These are phyloP conservation scores for Comarum palustre DNA, from an alignment of 306 rosid species.

Conservation along the genomic window DNA sequence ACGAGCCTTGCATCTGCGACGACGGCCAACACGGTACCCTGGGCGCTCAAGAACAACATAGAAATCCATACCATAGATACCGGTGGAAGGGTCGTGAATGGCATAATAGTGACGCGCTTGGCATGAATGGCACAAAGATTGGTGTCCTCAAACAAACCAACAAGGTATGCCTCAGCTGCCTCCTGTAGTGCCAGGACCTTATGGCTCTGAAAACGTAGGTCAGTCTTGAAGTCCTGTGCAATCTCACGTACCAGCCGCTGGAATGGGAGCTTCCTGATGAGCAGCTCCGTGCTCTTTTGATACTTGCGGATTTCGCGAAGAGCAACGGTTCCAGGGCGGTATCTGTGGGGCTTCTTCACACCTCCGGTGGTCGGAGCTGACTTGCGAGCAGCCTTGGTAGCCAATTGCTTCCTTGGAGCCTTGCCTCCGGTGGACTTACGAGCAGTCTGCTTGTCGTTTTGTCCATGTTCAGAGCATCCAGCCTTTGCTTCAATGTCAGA, in stretches of 20 bases:
- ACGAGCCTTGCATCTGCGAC: constrained; percentile 49
- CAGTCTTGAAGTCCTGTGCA: constrained; percentile 81
- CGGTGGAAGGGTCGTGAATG: constrained; percentile 57
- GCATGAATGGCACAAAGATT: constrained; percentile 33
- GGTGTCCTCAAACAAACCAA: constrained; percentile 78
- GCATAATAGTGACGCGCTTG: constrained; percentile 84
- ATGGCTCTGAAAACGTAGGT: constrained; percentile 83
- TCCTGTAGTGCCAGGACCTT: constrained; percentile 71
- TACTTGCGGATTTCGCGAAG: constrained; percentile 71
- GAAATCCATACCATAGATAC: constrained; percentile 69
- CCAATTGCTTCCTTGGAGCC: neutral
- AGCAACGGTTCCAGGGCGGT: neutral
- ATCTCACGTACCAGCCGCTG: constrained; percentile 83
- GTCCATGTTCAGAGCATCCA: too few relatives aligned
- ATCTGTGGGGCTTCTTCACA: neutral
- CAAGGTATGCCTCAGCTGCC: constrained; percentile 81
- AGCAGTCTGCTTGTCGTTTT: neutral
- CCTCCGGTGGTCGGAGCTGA: neutral
- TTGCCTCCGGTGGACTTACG: neutral
- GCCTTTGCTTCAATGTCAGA: too few relatives aligned
- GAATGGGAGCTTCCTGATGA: constrained; percentile 83
- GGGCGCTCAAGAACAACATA: constrained; percentile 51
- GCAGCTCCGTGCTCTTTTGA: neutral
- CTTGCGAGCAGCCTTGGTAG: neutral
- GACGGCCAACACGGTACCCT: constrained; percentile 57